Evolutionary conservation across 306 rosid species (phyloP).

Genomic region (Glycine soja): DNA sequence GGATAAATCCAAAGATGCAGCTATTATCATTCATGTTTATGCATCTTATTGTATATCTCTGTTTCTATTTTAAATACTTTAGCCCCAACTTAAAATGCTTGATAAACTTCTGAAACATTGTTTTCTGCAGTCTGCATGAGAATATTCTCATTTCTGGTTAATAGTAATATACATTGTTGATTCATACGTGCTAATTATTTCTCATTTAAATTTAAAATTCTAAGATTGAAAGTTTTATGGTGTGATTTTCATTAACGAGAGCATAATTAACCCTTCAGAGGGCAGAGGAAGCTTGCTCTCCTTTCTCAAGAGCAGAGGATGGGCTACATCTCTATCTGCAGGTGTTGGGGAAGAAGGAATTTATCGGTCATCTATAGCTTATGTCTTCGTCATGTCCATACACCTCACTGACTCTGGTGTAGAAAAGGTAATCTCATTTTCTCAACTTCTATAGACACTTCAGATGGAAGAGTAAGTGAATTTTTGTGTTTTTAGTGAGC

Average conservation of each 20-base stretch:
- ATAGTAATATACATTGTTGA: constrained; percentile 12
- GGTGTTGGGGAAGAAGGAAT: constrained; percentile 93
- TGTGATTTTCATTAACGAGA: constrained; percentile 43
- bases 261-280: constrained; percentile 65
- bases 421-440: constrained; percentile 69
- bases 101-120: constrained; percentile 32
- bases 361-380: constrained; percentile 76
- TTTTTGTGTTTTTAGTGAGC: constrained; percentile 23
- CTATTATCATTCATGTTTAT: constrained; percentile 7
- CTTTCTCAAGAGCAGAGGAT: constrained; percentile 84
- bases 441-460: constrained; percentile 28
- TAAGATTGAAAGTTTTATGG: constrained; percentile 27
- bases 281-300: constrained; percentile 93
- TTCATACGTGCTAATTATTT: background rate
- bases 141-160: constrained; percentile 28
- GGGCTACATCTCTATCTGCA: constrained; percentile 89
- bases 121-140: constrained; percentile 14
- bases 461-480: constrained; percentile 33
- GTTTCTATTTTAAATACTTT: constrained; percentile 21
- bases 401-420: constrained; percentile 93
- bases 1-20: constrained; percentile 32
- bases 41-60: constrained; percentile 22
- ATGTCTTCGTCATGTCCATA: constrained; percentile 80
- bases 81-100: constrained; percentile 8
- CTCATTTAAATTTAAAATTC: constrained; percentile 40